Evolutionary conservation across 1,139 yeast species (phyloP), one percentile per base, ranked within the genome.

Genomic region (Debaryomycetaceae sp.): DNA sequence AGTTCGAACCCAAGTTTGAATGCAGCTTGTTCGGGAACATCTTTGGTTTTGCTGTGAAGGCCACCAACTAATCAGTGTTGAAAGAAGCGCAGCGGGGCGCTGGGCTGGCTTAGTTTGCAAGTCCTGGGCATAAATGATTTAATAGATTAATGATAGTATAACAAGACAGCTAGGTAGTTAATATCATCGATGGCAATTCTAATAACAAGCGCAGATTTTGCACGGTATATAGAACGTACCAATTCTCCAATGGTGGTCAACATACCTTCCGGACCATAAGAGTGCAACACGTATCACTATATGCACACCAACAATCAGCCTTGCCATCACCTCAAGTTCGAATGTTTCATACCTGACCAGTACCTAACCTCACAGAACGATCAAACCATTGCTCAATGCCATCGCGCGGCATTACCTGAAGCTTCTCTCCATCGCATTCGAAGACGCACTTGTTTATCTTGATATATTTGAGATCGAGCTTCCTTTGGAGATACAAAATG

Each of bases 321-420:
- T 17, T 17, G 20, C 20, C 20, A 17, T 17, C 20, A 17, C 20
- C 20, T 17, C 20, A 2, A 17, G 20, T 17, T 17, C 20, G 20
- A 17, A 17, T 17, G 20, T 17, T 2, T 27, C 11, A 34, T 34
- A n/a, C 22, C 37, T 13, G n/a, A 9, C n/a, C 29, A 14, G 24
- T 14, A 20, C 45, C 46, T 6, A 57, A 53, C 41, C 63, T 48
- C 5, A 63, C 63, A 13, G 45, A 50, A 7, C 47, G 47, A 24
- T 72, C 68, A 51, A 76, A 76, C 79, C 81, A 74, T 17, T 61
- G 49, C 42, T 69, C 70, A 13, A 76, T 62, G 1, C 72, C 73
- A 42, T 69, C 69, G 42, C 78, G 57, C 0, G 81, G 80, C 24
- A 58, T 57, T 2, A 69, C 63, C n/a, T 50, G 34, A 38, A 44